These are phyloP conservation scores for Abelmoschus esculentus DNA, from an alignment of 345 rosid species.

Conservation along the genomic window DNA sequence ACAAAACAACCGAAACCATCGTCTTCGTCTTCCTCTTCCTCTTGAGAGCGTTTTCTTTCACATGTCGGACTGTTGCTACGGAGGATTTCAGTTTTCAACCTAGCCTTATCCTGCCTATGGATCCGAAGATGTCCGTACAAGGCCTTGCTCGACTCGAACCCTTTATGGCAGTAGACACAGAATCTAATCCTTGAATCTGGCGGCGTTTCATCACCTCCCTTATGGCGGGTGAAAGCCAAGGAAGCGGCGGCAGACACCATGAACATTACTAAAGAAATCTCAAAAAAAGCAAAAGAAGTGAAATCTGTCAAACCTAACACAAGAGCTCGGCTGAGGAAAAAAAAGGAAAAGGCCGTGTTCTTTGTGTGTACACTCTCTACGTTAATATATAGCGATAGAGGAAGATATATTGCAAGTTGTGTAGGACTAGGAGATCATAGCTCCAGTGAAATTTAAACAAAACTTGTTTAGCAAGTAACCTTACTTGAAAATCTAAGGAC, in stretches of 20 bases:
- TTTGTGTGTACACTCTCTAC: neutral
- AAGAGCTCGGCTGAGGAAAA: too few relatives aligned
- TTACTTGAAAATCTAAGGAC: too few relatives aligned
- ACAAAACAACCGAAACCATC: neutral
- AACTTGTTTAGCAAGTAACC: neutral
- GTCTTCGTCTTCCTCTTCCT: neutral
- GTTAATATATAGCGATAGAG: neutral
- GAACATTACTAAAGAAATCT: neutral
- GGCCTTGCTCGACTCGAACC: neutral
- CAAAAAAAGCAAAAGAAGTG: neutral
- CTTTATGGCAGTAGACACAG: neutral
- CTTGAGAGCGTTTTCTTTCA: neutral
- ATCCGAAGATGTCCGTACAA: neutral
- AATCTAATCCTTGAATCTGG: neutral
- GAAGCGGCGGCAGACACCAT: neutral
- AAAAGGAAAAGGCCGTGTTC: neutral
- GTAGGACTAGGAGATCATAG: neutral
- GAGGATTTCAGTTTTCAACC: neutral
- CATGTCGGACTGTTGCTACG: too few relatives aligned
- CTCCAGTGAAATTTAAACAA: neutral
- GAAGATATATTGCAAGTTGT: neutral
- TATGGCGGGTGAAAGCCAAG: neutral
- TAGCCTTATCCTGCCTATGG: neutral
- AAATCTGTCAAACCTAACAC: too few relatives aligned
- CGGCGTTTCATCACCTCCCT: too few relatives aligned